Percentiles rank a stretch among this genome's conserved stretches.
phyloP scores from a whole-genome alignment of 164 flowering plant genomes.

The Nymphaea thermarum region DNA sequence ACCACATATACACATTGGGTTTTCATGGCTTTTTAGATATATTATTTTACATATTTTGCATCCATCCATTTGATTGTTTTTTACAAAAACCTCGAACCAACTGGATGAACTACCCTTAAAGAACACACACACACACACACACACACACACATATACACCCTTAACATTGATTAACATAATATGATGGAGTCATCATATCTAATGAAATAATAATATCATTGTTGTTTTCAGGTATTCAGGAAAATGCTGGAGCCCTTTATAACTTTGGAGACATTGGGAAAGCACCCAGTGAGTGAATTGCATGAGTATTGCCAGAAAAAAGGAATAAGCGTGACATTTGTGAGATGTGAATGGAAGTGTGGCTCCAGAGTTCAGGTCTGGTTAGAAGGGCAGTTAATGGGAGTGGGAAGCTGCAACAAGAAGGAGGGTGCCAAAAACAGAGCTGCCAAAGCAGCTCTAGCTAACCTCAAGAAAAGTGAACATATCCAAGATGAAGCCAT shows the following conservation, averaged over 20 bases:
- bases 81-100: too few relatives aligned
- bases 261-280: slow-evolving; percentile 13
- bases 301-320: slow-evolving; percentile 44
- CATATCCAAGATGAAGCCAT: neutral
- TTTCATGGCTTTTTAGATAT: too few relatives aligned
- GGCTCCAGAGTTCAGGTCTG: slow-evolving; percentile 14
- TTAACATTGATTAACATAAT: too few relatives aligned
- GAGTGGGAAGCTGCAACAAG: slow-evolving; percentile 23
- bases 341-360: slow-evolving; percentile 20
- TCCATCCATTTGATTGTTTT: too few relatives aligned
- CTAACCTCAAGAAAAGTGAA: slow-evolving; percentile 11
- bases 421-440: slow-evolving; percentile 39
- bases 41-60: too few relatives aligned
- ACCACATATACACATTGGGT: too few relatives aligned
- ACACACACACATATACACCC: too few relatives aligned
- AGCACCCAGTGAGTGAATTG: slow-evolving; percentile 36
- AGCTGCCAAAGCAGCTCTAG: slow-evolving; percentile 49
- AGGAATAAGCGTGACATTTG: slow-evolving; percentile 13
- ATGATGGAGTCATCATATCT: too few relatives aligned
- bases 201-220: neutral
- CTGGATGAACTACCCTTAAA: too few relatives aligned
- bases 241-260: slow-evolving; percentile 42
- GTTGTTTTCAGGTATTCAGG: slow-evolving; percentile 27
- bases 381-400: slow-evolving; percentile 25
- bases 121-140: too few relatives aligned